Conservation (phyloP, 2,329 filamentous ascomycete genomes). For the Diaporthe humulicola region DNA sequence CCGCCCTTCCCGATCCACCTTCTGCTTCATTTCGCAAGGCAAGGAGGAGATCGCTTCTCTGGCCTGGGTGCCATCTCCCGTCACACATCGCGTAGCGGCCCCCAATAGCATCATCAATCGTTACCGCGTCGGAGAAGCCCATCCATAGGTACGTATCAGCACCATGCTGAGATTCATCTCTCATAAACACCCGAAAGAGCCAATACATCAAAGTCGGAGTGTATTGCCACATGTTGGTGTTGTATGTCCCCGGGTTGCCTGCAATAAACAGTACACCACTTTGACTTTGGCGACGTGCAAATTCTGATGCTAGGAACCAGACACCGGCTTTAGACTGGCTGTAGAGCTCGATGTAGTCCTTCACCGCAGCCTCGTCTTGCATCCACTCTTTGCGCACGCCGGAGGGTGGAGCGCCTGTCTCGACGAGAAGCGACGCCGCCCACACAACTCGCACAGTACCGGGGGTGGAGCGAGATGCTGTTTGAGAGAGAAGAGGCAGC, state of each 20-base stretch:
- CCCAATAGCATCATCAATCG: constrained; percentile 39
- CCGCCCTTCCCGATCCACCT: constrained; percentile 42
- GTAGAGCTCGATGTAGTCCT: constrained; percentile 41
- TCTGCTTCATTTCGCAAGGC: constrained; percentile 38
- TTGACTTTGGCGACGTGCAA: constrained; percentile 40
- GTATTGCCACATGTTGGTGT: constrained; percentile 23
- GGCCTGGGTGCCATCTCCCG: constrained; percentile 44
- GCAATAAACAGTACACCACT: constrained; percentile 35
- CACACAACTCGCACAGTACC: constrained; percentile 43
- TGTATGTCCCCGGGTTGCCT: constrained; percentile 31
- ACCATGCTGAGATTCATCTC: constrained; percentile 39
- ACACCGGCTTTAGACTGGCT: constrained; percentile 42
- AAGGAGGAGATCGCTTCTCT: constrained; percentile 42
- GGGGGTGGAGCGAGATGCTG: constrained; percentile 19
- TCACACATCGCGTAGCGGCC: constrained; percentile 44
- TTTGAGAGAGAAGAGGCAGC: neutral
- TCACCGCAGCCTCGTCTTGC: constrained; percentile 28
- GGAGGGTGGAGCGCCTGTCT: constrained; percentile 39
- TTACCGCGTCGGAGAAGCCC: constrained; percentile 42
- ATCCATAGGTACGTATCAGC: constrained; percentile 46
- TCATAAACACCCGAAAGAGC: neutral
- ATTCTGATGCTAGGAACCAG: constrained; percentile 46
- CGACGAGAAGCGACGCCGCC: constrained; percentile 43
- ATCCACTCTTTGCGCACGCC: constrained; percentile 41
- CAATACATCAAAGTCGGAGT: neutral